phyloP scores from a whole-genome alignment of 345 rosid genomes.

The Garcia nutans region DNA sequence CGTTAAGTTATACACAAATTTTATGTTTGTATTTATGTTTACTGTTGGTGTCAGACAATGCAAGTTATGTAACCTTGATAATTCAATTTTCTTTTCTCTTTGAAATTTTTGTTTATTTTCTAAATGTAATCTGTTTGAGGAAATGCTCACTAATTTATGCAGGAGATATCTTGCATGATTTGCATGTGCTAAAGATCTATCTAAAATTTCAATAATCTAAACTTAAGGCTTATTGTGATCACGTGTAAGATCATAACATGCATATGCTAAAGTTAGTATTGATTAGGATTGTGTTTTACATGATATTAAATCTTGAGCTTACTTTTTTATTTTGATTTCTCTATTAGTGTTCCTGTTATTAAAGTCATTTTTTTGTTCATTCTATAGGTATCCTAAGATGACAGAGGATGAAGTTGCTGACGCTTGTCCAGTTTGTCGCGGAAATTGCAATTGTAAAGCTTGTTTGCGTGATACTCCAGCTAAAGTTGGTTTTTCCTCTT shows the following conservation, averaged over 20 bases:
- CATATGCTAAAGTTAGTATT: background rate
- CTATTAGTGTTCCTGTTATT: background rate
- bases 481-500: conserved; percentile 29
- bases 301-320: background rate
- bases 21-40: background rate
- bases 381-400: conserved; percentile 22
- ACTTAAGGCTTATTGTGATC: background rate
- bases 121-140: background rate
- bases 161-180: background rate
- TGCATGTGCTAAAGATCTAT: background rate
- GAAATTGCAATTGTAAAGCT: conserved; percentile 26
- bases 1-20: background rate
- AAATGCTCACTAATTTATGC: background rate
- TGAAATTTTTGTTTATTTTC: background rate
- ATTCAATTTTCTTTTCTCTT: background rate
- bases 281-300: background rate
- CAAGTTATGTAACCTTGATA: background rate
- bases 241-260: background rate
- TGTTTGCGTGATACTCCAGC: conserved; percentile 18
- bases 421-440: conserved; percentile 26
- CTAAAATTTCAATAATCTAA: background rate
- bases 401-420: conserved; percentile 13
- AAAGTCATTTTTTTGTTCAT: background rate
- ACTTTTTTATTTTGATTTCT: background rate
- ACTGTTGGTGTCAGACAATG: background rate